These are phyloP conservation scores for Rhynchosporium graminicola DNA, from an alignment of 2,329 filamentous ascomycete species.

Conservation along the genomic window DNA sequence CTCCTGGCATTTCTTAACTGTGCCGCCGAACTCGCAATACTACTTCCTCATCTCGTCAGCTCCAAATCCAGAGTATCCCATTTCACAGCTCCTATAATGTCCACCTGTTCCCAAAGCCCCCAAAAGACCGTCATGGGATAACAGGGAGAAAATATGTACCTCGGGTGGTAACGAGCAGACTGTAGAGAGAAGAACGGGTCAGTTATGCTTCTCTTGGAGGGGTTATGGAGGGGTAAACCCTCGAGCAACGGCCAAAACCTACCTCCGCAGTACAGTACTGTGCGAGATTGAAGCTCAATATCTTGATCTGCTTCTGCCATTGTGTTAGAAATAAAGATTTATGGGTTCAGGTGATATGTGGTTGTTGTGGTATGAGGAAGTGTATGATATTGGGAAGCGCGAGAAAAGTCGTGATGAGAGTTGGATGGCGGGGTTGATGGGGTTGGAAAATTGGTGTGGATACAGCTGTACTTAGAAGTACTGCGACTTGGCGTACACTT, in stretches of 20 bases:
- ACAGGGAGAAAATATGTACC: slow-evolving; percentile 45
- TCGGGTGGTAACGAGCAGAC: slow-evolving; percentile 67
- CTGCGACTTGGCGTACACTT: too few species aligned
- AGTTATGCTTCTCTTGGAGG: slow-evolving; percentile 16
- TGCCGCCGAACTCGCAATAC: slow-evolving; percentile 99
- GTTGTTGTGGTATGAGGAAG: background rate
- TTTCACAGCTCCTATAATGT: too few species aligned
- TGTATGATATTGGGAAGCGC: background rate
- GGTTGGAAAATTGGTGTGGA: background rate
- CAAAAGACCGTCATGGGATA: background rate
- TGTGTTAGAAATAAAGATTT: slow-evolving; percentile 1
- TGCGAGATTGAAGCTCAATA: slow-evolving; percentile 38
- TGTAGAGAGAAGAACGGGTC: slow-evolving; percentile 38
- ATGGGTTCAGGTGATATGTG: background rate
- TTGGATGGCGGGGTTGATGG: slow-evolving; percentile 14
- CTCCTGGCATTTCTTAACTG: slow-evolving; percentile 93
- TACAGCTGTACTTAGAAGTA: too few species aligned
- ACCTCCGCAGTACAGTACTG: slow-evolving; percentile 42
- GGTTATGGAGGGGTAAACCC: slow-evolving; percentile 26
- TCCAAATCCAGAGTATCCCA: background rate
- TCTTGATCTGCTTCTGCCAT: slow-evolving; percentile 38
- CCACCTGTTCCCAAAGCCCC: too few species aligned
- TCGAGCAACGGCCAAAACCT: slow-evolving; percentile 8
- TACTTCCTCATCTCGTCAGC: slow-evolving; percentile 47
- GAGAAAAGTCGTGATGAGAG: background rate